A percentile compares a stretch with the other conserved stretches of the same genome.
Conservation (phyloP, 1,284 basidiomycete species). For the Rhodotorula sp. region DNA sequence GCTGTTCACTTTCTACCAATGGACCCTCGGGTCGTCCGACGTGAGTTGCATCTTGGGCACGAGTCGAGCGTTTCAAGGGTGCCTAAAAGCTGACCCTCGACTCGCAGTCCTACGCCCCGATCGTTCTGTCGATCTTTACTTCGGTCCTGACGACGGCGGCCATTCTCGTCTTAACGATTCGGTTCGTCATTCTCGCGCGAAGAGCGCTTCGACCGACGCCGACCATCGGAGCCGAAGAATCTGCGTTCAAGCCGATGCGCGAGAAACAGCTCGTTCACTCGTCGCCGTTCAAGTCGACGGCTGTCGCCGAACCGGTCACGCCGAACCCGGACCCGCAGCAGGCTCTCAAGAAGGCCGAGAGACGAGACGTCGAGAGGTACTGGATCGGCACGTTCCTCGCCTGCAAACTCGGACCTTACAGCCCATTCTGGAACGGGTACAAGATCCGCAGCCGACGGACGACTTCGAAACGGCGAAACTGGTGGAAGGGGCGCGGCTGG, state of each 20-base stretch:
- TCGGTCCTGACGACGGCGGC: slow-evolving; percentile 60
- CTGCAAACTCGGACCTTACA: slow-evolving; percentile 50
- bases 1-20: slow-evolving; percentile 80
- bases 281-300: slow-evolving; percentile 3
- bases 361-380: slow-evolving; percentile 12
- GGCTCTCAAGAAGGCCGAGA: slow-evolving; percentile 21
- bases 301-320: not conserved
- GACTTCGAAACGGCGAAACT: slow-evolving; percentile 16
- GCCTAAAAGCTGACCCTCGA: not conserved
- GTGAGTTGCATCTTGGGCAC: not conserved
- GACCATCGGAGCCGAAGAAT: slow-evolving; percentile 4
- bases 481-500: slow-evolving; percentile 40
- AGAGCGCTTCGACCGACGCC: slow-evolving; percentile 37
- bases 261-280: not conserved
- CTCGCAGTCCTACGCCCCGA: slow-evolving; percentile 74
- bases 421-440: slow-evolving; percentile 51
- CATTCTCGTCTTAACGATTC: slow-evolving; percentile 49
- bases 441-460: slow-evolving; percentile 40
- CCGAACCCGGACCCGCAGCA: slow-evolving; percentile 16
- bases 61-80: too few relatives aligned
- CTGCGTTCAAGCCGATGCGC: not conserved
- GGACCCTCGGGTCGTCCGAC: slow-evolving; percentile 59
- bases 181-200: slow-evolving; percentile 48
- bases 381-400: slow-evolving; percentile 46
- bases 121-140: slow-evolving; percentile 62